A percentile compares a stretch with the other conserved stretches of the same genome.
These are phyloP conservation scores for Saccharomycopsis olivae DNA, from an alignment of 805 yeast species.

Conservation along the genomic window DNA sequence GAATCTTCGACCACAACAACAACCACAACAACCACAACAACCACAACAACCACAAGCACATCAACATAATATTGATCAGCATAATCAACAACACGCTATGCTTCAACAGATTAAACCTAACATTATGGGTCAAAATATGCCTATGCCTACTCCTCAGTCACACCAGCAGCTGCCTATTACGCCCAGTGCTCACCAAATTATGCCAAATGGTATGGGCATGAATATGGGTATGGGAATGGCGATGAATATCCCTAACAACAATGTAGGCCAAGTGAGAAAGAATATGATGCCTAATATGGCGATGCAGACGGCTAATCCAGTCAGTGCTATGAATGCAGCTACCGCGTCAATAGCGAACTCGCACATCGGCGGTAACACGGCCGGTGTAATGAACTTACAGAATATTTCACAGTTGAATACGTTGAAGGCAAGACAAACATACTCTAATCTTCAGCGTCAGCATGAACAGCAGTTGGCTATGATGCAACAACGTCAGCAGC, in stretches of 20 bases:
- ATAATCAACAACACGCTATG: no score
- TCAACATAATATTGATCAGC: no score
- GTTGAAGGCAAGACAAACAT: constrained; percentile 13
- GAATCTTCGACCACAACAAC: no score
- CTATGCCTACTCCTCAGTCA: neutral
- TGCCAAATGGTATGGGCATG: constrained; percentile 4
- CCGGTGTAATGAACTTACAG: constrained; percentile 1
- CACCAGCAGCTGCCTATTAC: neutral
- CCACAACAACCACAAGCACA: no score
- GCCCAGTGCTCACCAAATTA: neutral
- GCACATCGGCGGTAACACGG: neutral
- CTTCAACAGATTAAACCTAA: no score
- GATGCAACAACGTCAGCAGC: constrained; percentile 4
- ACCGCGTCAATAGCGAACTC: constrained; percentile 16
- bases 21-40: no score
- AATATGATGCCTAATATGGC: neutral
- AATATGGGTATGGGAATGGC: neutral
- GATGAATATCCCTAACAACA: neutral
- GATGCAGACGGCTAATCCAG: constrained; percentile 3
- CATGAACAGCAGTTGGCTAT: constrained; percentile 12
- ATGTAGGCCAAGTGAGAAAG: neutral
- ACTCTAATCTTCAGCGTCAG: constrained; percentile 9
- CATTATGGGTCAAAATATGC: no score
- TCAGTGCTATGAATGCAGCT: constrained; percentile 16
- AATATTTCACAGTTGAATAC: constrained; percentile 6